Conservation (phyloP, 208 protist species). For the Trypanosoma lewisi region DNA sequence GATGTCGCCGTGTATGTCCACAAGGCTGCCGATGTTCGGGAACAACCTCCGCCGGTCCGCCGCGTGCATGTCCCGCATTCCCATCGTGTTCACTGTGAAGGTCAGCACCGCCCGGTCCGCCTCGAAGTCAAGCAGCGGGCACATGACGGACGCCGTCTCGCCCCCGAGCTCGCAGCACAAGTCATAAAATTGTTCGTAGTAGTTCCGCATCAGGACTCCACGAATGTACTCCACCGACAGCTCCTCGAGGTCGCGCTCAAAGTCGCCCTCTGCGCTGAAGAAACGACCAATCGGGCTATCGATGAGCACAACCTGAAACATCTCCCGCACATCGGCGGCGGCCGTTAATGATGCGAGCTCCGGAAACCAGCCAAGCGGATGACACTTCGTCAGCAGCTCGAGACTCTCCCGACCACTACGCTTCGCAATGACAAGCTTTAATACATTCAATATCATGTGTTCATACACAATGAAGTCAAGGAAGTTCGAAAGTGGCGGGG, state of each 20-base stretch:
- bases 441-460: constrained; percentile 97
- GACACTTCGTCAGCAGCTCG: constrained; percentile 95
- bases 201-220: constrained; percentile 97
- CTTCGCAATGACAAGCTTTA: constrained; percentile 90
- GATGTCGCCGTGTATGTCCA: constrained; percentile 88
- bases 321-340: constrained; percentile 89
- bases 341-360: constrained; percentile 93
- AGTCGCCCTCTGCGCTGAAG: constrained; percentile 75
- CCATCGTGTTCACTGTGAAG: constrained; percentile 98
- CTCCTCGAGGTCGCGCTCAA: constrained; percentile 85
- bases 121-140: constrained; percentile 92
- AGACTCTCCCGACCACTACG: constrained; percentile 79
- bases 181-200: constrained; percentile 98
- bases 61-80: constrained; percentile 82
- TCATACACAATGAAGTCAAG: constrained; percentile 98
- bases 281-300: constrained; percentile 95
- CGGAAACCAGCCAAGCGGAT: constrained; percentile 97
- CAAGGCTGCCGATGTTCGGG: constrained; percentile 87
- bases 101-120: constrained; percentile 97
- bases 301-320: constrained; percentile 97
- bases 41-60: constrained; percentile 82
- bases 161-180: constrained; percentile 91
- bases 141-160: constrained; percentile 90
- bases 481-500: constrained; percentile 96
- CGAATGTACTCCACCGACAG: constrained; percentile 98